These are phyloP conservation scores for Paramecium sonneborni DNA, from an alignment of 73 alveolate species.

Conservation along the genomic window DNA sequence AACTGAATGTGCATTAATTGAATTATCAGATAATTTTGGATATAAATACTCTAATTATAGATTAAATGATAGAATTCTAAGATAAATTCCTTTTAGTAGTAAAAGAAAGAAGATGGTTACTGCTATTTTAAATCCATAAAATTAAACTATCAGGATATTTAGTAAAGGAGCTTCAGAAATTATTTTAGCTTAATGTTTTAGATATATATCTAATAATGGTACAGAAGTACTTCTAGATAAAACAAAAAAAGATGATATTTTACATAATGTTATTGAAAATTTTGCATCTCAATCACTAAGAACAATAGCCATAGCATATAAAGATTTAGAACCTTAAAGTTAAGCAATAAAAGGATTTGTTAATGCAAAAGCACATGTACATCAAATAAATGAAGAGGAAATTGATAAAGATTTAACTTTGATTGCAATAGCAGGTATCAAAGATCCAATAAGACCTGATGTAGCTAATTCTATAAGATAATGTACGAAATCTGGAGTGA, in stretches of 20 bases:
- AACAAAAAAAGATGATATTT: conserved; percentile 62
- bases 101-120: conserved; percentile 93
- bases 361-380: not conserved
- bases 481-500: conserved; percentile 88
- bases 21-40: conserved; percentile 65
- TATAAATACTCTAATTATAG: conserved; percentile 48
- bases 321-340: conserved; percentile 66
- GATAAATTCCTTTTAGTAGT: conserved; percentile 88
- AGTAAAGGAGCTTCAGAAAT: conserved; percentile 95
- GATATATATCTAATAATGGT: conserved; percentile 76
- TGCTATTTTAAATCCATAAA: conserved; percentile 75
- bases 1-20: conserved; percentile 78
- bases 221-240: conserved; percentile 46
- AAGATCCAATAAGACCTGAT: conserved; percentile 89
- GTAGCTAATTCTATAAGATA: conserved; percentile 86
- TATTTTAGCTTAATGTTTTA: conserved; percentile 72
- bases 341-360: not conserved
- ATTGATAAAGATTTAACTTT: conserved; percentile 43
- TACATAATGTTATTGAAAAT: conserved; percentile 73
- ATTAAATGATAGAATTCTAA: not conserved
- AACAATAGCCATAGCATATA: conserved; percentile 84
- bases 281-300: conserved; percentile 80
- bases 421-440: conserved; percentile 77
- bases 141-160: conserved; percentile 68
- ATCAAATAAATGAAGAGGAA: conserved; percentile 50